Base-by-base conservation (phyloP, 2,329 filamentous ascomycete genomes). In the Rhynchosporium graminicola region DNA sequence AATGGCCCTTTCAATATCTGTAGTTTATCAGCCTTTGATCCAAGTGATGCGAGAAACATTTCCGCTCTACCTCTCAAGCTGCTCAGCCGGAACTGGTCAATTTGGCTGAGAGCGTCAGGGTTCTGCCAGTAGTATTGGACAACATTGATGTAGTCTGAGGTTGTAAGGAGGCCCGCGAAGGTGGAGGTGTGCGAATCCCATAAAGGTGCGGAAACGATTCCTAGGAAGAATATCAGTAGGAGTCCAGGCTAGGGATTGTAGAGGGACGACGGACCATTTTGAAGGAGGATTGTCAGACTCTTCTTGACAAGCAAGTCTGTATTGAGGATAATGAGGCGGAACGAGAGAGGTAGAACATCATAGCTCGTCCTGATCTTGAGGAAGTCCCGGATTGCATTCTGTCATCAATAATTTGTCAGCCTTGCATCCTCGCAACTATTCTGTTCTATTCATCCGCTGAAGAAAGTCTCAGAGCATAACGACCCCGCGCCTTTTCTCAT, bases 111-210 rank as follows among this genome's bases (percentile, higher is more conserved):
- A 63, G 93, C 90, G 69, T 96, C 91, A 2, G 94, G 95, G 71
- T 95, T 96, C 77, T 98, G 93, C 82, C 92, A 97, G 80, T 99
- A 98, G 78, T 99, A 99, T 76, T 98, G 94, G 46, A 99, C 96
- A 62, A 99, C 89, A 74, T 99, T 99, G 79, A 99, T 96, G 76
- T 95, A 99, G 78, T 99, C 95, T 65, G 92, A 96, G 66, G 92
- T 95, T 33, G 95, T 99, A 68, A 99, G 83, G 55, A 99, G 85
- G 45, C 95, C 95, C 46, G 94, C 95, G 77, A 98, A 99, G 42
- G 90, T 92, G 31, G 93, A 96, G 3, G 88, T 91, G 68, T 90
- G 89, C 31, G 94, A 97, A 77, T 99, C 93, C 95, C 95, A 99
- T 68, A 99, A 81, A 57, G 95, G 95, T 58, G 95, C 95, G 36